These are phyloP conservation scores for Dujonia santamariae DNA, from an alignment of 1,139 yeast genomes.

Conservation along the genomic window DNA sequence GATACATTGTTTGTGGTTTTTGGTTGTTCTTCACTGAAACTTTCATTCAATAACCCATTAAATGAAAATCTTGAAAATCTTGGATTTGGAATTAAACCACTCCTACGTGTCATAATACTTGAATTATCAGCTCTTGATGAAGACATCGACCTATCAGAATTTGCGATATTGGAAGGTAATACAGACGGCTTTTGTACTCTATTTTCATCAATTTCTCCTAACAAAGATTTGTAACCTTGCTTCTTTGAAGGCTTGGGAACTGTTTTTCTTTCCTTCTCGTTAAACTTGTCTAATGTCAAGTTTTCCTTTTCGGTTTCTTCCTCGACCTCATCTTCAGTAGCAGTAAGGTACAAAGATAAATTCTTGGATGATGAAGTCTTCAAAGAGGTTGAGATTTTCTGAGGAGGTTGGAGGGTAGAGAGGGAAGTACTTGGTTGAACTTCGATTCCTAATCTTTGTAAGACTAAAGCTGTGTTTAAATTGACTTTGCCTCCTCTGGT, in stretches of 20 bases:
- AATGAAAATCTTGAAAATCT: slow-evolving; percentile 44
- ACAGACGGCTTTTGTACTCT: slow-evolving; percentile 10
- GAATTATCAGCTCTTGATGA: slow-evolving; percentile 2
- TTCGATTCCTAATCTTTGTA: slow-evolving; percentile 45
- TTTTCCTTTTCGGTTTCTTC: slow-evolving; percentile 16
- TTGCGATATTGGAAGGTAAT: background rate
- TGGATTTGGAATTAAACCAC: slow-evolving; percentile 41
- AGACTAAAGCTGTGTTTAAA: slow-evolving; percentile 36
- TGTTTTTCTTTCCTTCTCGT: slow-evolving; percentile 13
- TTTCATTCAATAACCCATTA: slow-evolving; percentile 30
- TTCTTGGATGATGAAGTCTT: slow-evolving; percentile 47
- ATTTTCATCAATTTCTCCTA: slow-evolving; percentile 23
- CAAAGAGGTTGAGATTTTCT: slow-evolving; percentile 24
- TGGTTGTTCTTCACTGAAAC: slow-evolving; percentile 3
- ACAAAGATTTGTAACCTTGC: slow-evolving; percentile 21
- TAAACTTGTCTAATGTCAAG: slow-evolving; percentile 15
- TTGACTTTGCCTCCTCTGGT: slow-evolving; percentile 18
- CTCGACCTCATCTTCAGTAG: slow-evolving; percentile 8
- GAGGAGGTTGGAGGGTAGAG: slow-evolving; percentile 21
- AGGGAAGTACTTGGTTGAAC: slow-evolving; percentile 15
- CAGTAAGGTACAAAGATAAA: slow-evolving; percentile 30
- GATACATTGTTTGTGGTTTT: background rate
- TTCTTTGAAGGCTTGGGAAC: slow-evolving; percentile 1
- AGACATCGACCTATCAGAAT: slow-evolving; percentile 2
- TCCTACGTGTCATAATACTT: slow-evolving; percentile 6